phyloP scores from a whole-genome alignment of 2,329 filamentous ascomycete genomes.

The Huntiella savannae region DNA sequence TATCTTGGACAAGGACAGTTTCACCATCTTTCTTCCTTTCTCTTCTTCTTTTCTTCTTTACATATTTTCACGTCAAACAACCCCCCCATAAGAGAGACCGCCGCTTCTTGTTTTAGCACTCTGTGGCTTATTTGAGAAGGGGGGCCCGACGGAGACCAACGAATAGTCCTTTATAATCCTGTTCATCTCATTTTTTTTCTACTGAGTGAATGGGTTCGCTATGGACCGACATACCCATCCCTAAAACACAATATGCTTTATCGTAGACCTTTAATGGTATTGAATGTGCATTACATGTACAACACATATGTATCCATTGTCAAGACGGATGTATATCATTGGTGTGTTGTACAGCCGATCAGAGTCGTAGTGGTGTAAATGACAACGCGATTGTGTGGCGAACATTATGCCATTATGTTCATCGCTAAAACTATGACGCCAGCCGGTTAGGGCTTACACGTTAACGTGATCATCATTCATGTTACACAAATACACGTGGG shows the following conservation, averaged over 20 bases:
- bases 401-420: too few species aligned
- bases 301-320: too few species aligned
- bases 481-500: too few species aligned
- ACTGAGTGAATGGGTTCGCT: constrained; percentile 39
- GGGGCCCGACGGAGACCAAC: constrained; percentile 33
- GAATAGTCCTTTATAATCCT: constrained; percentile 40
- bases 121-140: constrained; percentile 12
- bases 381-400: too few species aligned
- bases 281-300: too few species aligned
- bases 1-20: constrained; percentile 1
- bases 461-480: too few species aligned
- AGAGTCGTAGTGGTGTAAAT: too few species aligned
- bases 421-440: too few species aligned
- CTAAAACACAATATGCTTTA: not conserved
- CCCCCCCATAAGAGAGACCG: constrained; percentile 9
- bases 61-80: constrained; percentile 26
- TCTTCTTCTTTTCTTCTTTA: constrained; percentile 25
- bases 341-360: too few species aligned
- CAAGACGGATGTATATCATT: too few species aligned
- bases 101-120: constrained; percentile 12
- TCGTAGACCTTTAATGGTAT: too few species aligned
- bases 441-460: too few species aligned
- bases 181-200: constrained; percentile 23
- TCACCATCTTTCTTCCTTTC: constrained; percentile 4
- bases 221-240: constrained; percentile 33